phyloP scores from a whole-genome alignment of 495 filamentous ascomycete genomes.

The Annulohypoxylon nitens region DNA sequence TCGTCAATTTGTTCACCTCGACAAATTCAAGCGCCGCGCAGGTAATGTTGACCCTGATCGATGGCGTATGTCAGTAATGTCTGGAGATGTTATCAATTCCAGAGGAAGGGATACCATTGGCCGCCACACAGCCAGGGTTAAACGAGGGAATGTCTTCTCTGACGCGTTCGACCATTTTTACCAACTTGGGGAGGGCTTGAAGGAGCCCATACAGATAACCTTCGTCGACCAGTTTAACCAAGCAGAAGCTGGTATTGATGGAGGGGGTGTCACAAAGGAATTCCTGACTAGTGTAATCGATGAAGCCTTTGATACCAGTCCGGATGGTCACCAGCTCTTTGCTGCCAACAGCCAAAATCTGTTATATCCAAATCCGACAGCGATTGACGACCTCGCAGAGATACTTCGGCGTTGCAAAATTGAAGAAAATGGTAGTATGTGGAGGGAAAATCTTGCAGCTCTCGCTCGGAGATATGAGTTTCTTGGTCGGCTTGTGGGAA shows the following conservation, averaged over 20 bases:
- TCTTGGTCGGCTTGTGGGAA: slow-evolving; percentile 90
- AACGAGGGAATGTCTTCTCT: slow-evolving; percentile 82
- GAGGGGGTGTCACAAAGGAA: slow-evolving; percentile 97
- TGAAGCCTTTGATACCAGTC: slow-evolving; percentile 77
- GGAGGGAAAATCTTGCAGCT: slow-evolving; percentile 69
- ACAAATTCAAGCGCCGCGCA: slow-evolving; percentile 80
- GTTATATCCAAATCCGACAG: slow-evolving; percentile 88
- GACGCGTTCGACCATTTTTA: slow-evolving; percentile 92
- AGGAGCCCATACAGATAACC: slow-evolving; percentile 97
- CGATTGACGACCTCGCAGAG: slow-evolving; percentile 78
- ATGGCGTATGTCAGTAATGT: slow-evolving; percentile 77
- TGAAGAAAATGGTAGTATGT: slow-evolving; percentile 63
- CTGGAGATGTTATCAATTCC: slow-evolving; percentile 47
- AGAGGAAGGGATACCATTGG: slow-evolving; percentile 66
- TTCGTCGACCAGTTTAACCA: slow-evolving; percentile 93
- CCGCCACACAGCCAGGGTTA: slow-evolving; percentile 84
- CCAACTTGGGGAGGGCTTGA: slow-evolving; percentile 81
- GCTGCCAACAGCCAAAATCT: slow-evolving; percentile 89
- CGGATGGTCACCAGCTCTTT: slow-evolving; percentile 69
- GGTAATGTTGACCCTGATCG: slow-evolving; percentile 82
- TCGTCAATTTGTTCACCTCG: slow-evolving; percentile 86
- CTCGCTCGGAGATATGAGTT: slow-evolving; percentile 89
- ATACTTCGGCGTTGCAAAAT: slow-evolving; percentile 66
- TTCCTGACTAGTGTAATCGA: slow-evolving; percentile 92
- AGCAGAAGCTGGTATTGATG: slow-evolving; percentile 93